A percentile compares a stretch with the other conserved stretches of the same genome.
phyloP scores from a whole-genome alignment of 805 yeast species.

The Wickerhamiella parazyma region DNA sequence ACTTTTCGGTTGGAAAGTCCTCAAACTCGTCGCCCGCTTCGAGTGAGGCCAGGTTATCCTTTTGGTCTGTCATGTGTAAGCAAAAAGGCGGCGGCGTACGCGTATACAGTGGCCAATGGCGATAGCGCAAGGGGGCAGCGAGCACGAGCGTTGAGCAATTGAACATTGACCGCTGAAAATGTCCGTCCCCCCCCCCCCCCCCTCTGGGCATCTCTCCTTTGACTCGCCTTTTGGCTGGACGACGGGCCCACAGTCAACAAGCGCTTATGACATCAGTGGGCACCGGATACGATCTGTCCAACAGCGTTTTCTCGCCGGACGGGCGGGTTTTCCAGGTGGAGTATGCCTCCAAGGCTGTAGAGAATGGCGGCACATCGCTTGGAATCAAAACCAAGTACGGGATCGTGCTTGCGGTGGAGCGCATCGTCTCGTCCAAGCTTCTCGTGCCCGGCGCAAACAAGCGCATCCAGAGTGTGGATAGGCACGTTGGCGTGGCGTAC shows the following conservation, averaged over 20 bases:
- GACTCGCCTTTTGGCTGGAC: too few relatives aligned
- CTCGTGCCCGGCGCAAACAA: constrained; percentile 80
- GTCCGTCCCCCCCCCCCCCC: too few relatives aligned
- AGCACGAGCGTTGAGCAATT: too few relatives aligned
- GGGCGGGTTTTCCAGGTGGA: constrained; percentile 78
- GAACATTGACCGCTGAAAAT: too few relatives aligned
- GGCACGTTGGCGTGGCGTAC: constrained; percentile 87
- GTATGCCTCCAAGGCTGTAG: constrained; percentile 95
- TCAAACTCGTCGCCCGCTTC: constrained; percentile 97
- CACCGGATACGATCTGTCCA: constrained; percentile 96
- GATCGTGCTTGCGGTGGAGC: constrained; percentile 94
- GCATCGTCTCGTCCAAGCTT: constrained; percentile 71
- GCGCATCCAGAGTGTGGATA: constrained; percentile 84
- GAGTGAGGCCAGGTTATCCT: constrained; percentile 42
- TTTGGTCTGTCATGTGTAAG: constrained; percentile 5
- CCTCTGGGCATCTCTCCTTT: too few relatives aligned
- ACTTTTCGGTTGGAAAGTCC: constrained; percentile 53
- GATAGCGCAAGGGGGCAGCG: too few relatives aligned
- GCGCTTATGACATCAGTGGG: constrained; percentile 72
- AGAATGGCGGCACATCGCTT: constrained; percentile 88
- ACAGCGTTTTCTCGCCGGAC: constrained; percentile 77
- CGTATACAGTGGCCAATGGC: too few relatives aligned
- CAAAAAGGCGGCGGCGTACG: too few relatives aligned
- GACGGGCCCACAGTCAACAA: too few relatives aligned
- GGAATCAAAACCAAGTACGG: constrained; percentile 92